A percentile compares a stretch with the other conserved stretches of the same genome.
These are phyloP conservation scores for Chaetothyriales sp. DNA, from an alignment of 2,329 filamentous ascomycete species.

Conservation along the genomic window DNA sequence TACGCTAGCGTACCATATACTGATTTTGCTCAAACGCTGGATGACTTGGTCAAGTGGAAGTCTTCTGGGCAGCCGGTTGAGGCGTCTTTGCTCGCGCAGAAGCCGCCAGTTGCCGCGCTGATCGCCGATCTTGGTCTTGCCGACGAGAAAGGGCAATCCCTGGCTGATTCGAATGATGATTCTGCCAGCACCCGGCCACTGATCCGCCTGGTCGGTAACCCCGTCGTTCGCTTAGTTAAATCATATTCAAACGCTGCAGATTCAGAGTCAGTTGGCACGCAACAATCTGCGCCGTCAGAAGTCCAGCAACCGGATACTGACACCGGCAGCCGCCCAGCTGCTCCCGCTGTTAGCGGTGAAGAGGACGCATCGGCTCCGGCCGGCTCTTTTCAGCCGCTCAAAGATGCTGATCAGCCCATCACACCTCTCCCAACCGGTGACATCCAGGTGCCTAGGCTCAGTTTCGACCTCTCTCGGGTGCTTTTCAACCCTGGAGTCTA, in stretches of 20 bases:
- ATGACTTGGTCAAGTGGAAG: neutral
- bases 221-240: neutral
- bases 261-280: neutral
- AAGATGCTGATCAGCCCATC: neutral
- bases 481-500: constrained; percentile 93
- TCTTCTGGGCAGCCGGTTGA: neutral
- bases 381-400: neutral
- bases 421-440: neutral
- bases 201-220: neutral
- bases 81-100: neutral
- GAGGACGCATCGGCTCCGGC: neutral
- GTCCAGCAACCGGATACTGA: neutral
- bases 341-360: neutral
- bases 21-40: neutral
- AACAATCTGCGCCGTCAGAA: neutral
- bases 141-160: neutral
- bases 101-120: neutral
- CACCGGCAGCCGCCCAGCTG: no score
- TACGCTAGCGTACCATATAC: neutral
- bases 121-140: neutral
- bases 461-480: constrained; percentile 61
- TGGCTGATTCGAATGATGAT: neutral
- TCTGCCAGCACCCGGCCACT: neutral
- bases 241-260: neutral
- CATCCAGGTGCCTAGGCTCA: constrained; percentile 12